Evolutionary conservation across 1,284 basidiomycete species (phyloP).

Genomic region (Cutaneotrichosporon spelunceum): DNA sequence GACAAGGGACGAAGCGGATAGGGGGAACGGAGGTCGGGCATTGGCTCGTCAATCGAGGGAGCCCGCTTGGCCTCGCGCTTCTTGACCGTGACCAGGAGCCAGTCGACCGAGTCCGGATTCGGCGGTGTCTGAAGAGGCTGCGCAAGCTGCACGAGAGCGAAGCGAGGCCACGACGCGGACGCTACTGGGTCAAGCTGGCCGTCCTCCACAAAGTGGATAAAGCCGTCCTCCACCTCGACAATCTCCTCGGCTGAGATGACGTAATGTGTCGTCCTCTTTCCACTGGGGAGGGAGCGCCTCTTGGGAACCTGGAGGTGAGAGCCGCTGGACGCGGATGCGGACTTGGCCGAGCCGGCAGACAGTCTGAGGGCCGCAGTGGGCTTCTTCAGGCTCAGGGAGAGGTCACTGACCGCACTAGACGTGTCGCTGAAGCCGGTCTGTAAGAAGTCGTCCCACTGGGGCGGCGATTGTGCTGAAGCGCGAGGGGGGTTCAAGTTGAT

Average conservation of each 20-base stretch:
- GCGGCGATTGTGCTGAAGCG: neutral
- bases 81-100: conserved; percentile 38
- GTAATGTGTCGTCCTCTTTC: conserved; percentile 10
- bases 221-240: conserved; percentile 40
- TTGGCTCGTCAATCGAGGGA: conserved; percentile 9
- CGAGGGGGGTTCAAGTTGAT: conserved; percentile 11
- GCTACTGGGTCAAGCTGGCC: conserved; percentile 32
- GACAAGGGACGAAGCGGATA: conserved; percentile 23
- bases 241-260: conserved; percentile 26
- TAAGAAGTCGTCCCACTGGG: conserved; percentile 28
- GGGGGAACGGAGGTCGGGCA: conserved; percentile 12
- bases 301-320: conserved; percentile 9
- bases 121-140: conserved; percentile 3
- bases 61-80: conserved; percentile 17
- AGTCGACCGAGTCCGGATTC: conserved; percentile 24
- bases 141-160: conserved; percentile 35
- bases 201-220: conserved; percentile 42
- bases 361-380: conserved; percentile 1
- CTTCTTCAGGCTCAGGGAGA: conserved; percentile 18
- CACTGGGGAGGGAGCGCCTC: conserved; percentile 10
- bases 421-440: conserved; percentile 28
- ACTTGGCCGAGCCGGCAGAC: neutral
- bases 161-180: conserved; percentile 33
- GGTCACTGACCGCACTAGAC: conserved; percentile 11
- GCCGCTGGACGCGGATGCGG: neutral